Conservation (phyloP, 805 yeast genomes). For the Lipomyces mesembrius region DNA sequence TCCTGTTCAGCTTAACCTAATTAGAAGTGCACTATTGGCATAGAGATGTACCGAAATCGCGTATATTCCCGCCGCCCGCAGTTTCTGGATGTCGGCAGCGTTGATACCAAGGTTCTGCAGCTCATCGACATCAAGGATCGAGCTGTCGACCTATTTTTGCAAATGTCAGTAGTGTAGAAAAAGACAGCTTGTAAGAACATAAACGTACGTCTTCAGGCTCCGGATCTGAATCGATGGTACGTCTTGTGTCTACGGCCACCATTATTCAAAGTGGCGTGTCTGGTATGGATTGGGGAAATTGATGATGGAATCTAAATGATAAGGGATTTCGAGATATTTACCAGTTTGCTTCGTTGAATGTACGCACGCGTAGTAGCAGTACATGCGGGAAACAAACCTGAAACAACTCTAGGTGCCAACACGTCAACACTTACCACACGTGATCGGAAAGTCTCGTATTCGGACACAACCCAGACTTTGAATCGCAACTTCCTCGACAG, state of each 20-base stretch:
- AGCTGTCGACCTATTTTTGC: slow-evolving; percentile 9
- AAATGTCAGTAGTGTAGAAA: not conserved
- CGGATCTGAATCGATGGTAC: slow-evolving; percentile 20
- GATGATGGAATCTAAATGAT: not conserved
- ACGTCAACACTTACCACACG: not conserved
- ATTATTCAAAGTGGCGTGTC: not conserved
- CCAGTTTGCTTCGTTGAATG: not conserved
- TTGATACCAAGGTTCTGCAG: slow-evolving; percentile 57
- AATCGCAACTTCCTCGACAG: not conserved
- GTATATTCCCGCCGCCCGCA: slow-evolving; percentile 68
- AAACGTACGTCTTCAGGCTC: slow-evolving; percentile 6
- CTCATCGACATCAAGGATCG: slow-evolving; percentile 38
- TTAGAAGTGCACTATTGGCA: slow-evolving; percentile 32
- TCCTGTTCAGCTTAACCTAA: not conserved
- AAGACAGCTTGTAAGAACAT: not conserved
- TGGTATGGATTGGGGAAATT: not conserved
- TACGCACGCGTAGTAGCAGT: not conserved
- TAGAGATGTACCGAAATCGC: slow-evolving; percentile 60
- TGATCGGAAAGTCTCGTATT: not conserved
- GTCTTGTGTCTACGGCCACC: slow-evolving; percentile 15
- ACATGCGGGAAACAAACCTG: not conserved
- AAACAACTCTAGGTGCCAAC: not conserved
- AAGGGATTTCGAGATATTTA: no score
- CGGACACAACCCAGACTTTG: not conserved
- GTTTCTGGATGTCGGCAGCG: slow-evolving; percentile 69